Base-by-base conservation (phyloP, 768 basidiomycete genomes). In the Xanthoconium purpureum region DNA sequence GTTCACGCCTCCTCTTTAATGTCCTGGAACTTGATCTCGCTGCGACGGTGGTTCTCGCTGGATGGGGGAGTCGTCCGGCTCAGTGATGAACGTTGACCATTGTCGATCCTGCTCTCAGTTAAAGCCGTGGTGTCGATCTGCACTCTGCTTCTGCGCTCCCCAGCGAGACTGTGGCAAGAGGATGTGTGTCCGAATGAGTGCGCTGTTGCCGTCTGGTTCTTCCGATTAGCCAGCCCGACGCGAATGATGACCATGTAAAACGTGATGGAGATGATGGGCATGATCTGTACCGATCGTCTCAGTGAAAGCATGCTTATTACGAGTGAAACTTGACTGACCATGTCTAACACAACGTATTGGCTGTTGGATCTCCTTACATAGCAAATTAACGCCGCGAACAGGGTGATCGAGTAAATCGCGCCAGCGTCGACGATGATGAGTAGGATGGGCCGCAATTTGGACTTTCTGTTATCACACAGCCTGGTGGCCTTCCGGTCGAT, bases 171-270 rank as follows among this genome's bases (percentile, higher is more conserved):
- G 17, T 37, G 18, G 11, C 2, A 11, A 3, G 43, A 15, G 1
- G 40, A 40, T 0, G 30, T n/a, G 14, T 33, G 20, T 20, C n/a
- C 47, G 12, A 45, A 4, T 6, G 43, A 24, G 51, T 44, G n/a
- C 12, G 15, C 5, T 5, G 32, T 43, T 11, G 36, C n/a, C 8
- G 11, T 7, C 14, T 33, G 48, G 28, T 17, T 43, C 3, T 36
- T 33, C 48, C 44, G 55, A 36, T 38, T 49, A 18, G 55, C 45
- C 33, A 70, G 15, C 0, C 70, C 74, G 38, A 75, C 64, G 33
- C 75, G 77, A 24, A 77, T 67, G 36, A 76, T 75, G 44, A 77
- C 72, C 74, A 77, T 73, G 60, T 74, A 75, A 63, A 76, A 77
- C 5, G 73, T 71, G 64, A 78, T 77, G 6, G 71, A 73, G 50